Evolutionary conservation across 2,329 filamentous ascomycete species (phyloP).

Genomic region (Botrytis byssoidea): DNA sequence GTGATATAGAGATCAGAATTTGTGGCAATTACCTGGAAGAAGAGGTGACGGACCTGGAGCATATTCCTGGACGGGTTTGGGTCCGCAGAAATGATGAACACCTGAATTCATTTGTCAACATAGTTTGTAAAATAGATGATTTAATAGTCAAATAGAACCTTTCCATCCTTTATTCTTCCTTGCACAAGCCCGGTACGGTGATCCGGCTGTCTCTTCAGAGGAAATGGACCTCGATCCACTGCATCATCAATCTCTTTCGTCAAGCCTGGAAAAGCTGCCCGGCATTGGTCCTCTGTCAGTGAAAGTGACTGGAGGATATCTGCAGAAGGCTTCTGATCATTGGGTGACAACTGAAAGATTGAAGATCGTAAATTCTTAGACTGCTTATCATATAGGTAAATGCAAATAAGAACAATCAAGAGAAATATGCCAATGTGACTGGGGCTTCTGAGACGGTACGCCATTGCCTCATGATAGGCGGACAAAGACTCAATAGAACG

Average conservation of each 20-base stretch:
- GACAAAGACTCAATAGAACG: not conserved
- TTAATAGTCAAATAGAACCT: constrained; percentile 35
- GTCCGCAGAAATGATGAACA: constrained; percentile 48
- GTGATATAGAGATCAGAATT: constrained; percentile 25
- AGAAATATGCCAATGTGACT: not conserved
- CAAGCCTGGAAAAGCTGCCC: constrained; percentile 47
- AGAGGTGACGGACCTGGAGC: constrained; percentile 38
- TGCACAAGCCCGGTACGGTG: constrained; percentile 44
- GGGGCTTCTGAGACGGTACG: constrained; percentile 5
- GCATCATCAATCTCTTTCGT: constrained; percentile 48
- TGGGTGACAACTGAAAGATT: not conserved
- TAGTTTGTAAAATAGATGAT: not conserved
- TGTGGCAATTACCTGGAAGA: not conserved
- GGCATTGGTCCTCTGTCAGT: constrained; percentile 47
- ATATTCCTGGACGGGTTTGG: constrained; percentile 46
- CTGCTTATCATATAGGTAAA: constrained; percentile 1
- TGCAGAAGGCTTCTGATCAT: not conserved
- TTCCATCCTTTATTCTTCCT: constrained; percentile 45
- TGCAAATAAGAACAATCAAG: not conserved
- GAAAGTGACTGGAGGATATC: constrained; percentile 22
- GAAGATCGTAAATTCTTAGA: not conserved
- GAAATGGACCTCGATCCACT: constrained; percentile 47
- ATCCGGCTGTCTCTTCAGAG: constrained; percentile 40
- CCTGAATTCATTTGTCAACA: constrained; percentile 32
- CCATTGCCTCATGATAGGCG: not conserved